Evolutionary conservation across 352 stramenopile species (phyloP), one percentile per base, ranked within the genome.

Genomic region (Pythium dissotocum): DNA sequence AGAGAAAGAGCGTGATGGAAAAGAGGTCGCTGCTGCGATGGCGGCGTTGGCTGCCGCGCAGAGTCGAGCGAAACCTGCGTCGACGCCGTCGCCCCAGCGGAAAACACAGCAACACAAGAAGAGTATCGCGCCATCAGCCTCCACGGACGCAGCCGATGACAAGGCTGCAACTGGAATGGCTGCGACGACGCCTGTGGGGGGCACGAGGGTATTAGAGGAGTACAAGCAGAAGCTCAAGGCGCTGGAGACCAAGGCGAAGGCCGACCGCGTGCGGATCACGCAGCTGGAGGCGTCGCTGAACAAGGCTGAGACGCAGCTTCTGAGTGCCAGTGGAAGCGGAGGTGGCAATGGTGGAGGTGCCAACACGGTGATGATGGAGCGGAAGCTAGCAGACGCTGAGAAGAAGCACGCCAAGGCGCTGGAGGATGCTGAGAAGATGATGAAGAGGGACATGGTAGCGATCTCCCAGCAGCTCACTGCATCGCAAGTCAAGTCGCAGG

Each of bases 391-490:
- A 0, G 87, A 95, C 6, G 69, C 82, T 40, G 87, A 95, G 63
- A 95, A 95, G 78, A 93, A 91, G 53, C 77, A 92, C 67, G 85
- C 88, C 60, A 79, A 83, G n/a, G 67, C 72, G 4, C 42, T 91
- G 6, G 82, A 92, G n/a, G 87, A 93, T 7, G 79, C 60, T 12
- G 85, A 95, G 72, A 88, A 85, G 32, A 32, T 54, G 2, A 67
- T 78, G 0, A 83, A 88, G 56, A 72, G 76, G 26, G 83, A 93
- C 48, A 58, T 93, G 8, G 28, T 69, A 46, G 52, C 71, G 13
- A 56, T 93, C 4, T 58, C 73, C 0, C 70, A 82, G 51, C 84
- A 94, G 55, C 77, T 91, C 0, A 75, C 78, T 32, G 62, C 66
- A 4, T 77, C 82, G n/a, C 79, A 91, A 55, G 48, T 61, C 30